Base-by-base conservation (phyloP, 306 rosid species). In the Acacia crassicarpa region DNA sequence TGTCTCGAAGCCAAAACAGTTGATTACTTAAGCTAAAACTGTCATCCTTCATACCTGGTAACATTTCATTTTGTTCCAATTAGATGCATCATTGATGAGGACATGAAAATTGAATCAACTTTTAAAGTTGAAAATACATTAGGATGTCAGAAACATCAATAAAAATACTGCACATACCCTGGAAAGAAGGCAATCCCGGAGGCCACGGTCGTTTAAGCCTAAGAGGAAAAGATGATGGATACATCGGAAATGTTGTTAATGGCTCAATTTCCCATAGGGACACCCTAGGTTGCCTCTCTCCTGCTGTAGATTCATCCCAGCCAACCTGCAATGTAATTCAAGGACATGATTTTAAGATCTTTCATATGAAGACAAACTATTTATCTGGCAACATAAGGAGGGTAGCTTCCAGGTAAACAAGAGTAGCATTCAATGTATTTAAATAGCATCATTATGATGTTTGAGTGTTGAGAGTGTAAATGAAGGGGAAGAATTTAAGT, bases 251-350 rank as follows among this genome's bases (percentile, higher is more conserved):
- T 19, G 99, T 93, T 19, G 99, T 95, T 83, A 95, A 80, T 22
- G 99, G 99, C 79, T 95, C 99, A 86, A 95, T 92, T 85, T 95
- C 99, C 99, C 99, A 95, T 12, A 95, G 77, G 35, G 99, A 92
- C 38, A 95, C 99, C 84, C 99, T 89, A 63, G 99, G 98, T 81
- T 95, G 99, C 82, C 96, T 93, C 78, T 95, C 98, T 70, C 98
- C 99, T 19, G 98, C 98, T 2, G 99, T 93, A 23, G 99, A 95
- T 86, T 95, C 99, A 79, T 95, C 99, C 99, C 99, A 95, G 63
- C 99, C 99, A 82, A 95, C 99, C 99, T 95, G 86, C 87, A 91
- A 73, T 74, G 41, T 76, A 80, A 83, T 70, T 44, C 78, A 72
- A 69, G 13, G 20, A 35, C 76, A 16, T 81, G 7, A 40, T 67